These are phyloP conservation scores for Golubevia pallescens DNA, from an alignment of 1,284 basidiomycete species.

Conservation along the genomic window DNA sequence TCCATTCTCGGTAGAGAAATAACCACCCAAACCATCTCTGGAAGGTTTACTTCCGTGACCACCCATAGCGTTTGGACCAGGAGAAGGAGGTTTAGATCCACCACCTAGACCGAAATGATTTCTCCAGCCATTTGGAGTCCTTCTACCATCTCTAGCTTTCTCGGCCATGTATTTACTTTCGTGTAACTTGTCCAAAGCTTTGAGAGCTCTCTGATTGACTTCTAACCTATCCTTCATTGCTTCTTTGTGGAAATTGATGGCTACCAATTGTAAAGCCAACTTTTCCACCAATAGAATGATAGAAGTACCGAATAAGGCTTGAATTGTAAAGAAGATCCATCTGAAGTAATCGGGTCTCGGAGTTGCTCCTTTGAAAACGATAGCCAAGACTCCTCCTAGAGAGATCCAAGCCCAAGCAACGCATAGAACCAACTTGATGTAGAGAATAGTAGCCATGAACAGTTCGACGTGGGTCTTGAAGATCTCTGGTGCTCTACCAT, in stretches of 20 bases:
- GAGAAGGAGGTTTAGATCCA: conserved; percentile 29
- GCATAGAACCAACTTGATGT: conserved; percentile 52
- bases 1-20: conserved; percentile 15
- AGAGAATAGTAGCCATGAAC: conserved; percentile 40
- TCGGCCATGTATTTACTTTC: conserved; percentile 45
- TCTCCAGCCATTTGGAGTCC: neutral
- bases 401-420: conserved; percentile 61
- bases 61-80: conserved; percentile 29
- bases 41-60: conserved; percentile 30
- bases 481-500: conserved; percentile 44
- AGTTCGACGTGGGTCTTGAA: conserved; percentile 49
- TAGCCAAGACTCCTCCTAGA: conserved; percentile 42
- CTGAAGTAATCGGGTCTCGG: conserved; percentile 35
- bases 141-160: conserved; percentile 11
- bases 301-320: conserved; percentile 46
- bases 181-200: conserved; percentile 50
- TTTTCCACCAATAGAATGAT: conserved; percentile 51
- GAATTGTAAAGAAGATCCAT: conserved; percentile 32
- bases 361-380: conserved; percentile 17
- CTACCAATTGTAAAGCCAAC: conserved; percentile 37
- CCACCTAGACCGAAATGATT: conserved; percentile 6
- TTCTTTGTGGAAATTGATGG: conserved; percentile 60
- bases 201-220: conserved; percentile 44
- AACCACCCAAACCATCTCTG: conserved; percentile 38
- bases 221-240: conserved; percentile 54